A percentile compares a stretch with the other conserved stretches of the same genome.
Conservation (phyloP, 768 basidiomycete species). For the Pleurotus djamor region DNA sequence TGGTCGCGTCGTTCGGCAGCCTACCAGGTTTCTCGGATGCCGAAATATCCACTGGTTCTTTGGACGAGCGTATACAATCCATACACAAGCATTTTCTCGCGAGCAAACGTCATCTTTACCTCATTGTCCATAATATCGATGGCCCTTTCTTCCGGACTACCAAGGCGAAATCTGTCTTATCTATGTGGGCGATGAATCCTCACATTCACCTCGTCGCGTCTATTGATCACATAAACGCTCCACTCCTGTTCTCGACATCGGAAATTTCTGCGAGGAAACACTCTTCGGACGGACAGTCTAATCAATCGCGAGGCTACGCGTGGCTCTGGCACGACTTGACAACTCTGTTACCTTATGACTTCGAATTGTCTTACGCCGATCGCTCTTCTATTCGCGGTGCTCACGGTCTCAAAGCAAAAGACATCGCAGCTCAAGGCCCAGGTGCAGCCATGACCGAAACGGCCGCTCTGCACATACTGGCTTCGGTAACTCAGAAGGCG, state of each 20-base stretch:
- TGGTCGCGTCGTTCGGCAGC: conserved; percentile 59
- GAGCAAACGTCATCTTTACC: conserved; percentile 52
- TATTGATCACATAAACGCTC: conserved; percentile 83
- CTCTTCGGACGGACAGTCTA: conserved; percentile 11
- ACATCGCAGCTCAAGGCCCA: conserved; percentile 22
- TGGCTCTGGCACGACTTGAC: conserved; percentile 93
- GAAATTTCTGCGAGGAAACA: conserved; percentile 58
- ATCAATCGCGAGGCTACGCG: conserved; percentile 48
- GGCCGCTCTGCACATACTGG: conserved; percentile 77
- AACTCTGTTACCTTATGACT: conserved; percentile 79
- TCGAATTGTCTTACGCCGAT: conserved; percentile 69
- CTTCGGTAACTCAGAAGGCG: conserved; percentile 85
- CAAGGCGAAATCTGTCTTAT: conserved; percentile 65
- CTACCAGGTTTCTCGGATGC: conserved; percentile 38
- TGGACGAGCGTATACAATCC: conserved; percentile 63
- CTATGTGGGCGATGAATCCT: conserved; percentile 69
- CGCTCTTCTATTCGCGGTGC: conserved; percentile 61
- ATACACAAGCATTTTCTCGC: conserved; percentile 63
- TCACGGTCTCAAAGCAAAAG: conserved; percentile 1
- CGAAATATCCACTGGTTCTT: conserved; percentile 31
- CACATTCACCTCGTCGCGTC: conserved; percentile 83
- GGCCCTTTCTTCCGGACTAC: conserved; percentile 62
- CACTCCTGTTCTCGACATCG: conserved; percentile 80
- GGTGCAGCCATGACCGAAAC: conserved; percentile 64
- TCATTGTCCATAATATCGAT: conserved; percentile 91